These are phyloP conservation scores for Eutypella sp. DNA, from an alignment of 2,329 filamentous ascomycete species.

Conservation along the genomic window DNA sequence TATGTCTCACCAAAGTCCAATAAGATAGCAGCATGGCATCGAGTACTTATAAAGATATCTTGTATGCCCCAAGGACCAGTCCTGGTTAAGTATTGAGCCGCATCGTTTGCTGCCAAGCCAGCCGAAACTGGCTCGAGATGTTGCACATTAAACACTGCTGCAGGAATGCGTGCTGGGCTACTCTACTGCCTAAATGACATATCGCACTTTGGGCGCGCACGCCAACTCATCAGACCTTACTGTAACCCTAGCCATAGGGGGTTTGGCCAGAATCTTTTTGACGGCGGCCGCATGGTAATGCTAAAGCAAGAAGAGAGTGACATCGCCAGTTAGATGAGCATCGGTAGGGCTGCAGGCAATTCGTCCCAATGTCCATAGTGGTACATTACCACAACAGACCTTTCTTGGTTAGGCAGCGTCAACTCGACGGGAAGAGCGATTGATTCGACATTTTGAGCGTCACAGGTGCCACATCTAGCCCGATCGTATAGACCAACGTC, in stretches of 20 bases:
- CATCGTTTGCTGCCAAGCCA: not conserved
- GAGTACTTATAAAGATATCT: not conserved
- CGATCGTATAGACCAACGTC: not conserved
- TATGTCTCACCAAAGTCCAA: not conserved
- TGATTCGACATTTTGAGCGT: no score
- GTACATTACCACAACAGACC: not conserved
- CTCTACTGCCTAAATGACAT: not conserved
- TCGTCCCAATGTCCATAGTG: not conserved
- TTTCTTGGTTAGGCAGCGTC: not conserved
- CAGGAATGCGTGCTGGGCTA: not conserved
- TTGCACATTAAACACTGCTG: not conserved
- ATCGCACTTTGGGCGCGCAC: not conserved
- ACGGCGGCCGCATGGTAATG: not conserved
- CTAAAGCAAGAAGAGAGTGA: not conserved
- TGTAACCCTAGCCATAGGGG: not conserved
- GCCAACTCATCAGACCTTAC: not conserved
- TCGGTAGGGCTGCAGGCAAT: not conserved
- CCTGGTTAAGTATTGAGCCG: not conserved
- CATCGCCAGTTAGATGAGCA: not conserved
- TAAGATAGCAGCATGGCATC: not conserved
- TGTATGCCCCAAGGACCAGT: not conserved
- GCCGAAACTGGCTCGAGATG: not conserved
- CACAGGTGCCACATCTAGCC: no score
- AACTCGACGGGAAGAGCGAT: not conserved
- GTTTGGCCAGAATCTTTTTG: not conserved